Conservation (phyloP, 2,329 filamentous ascomycete genomes). For the Verticillium dahliae region DNA sequence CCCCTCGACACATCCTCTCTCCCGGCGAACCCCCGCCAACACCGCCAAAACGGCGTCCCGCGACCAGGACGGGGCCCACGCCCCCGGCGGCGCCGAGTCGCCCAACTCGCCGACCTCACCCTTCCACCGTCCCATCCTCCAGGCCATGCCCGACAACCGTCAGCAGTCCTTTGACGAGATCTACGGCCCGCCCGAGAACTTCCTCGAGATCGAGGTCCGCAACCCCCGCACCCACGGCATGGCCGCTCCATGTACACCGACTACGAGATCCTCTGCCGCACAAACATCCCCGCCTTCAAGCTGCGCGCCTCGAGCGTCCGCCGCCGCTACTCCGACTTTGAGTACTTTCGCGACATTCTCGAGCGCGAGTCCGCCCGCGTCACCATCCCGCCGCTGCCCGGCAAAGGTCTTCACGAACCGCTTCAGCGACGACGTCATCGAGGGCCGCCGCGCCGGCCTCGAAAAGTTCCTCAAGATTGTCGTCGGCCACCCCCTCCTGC, state of each 20-base stretch:
- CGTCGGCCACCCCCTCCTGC: constrained; percentile 88
- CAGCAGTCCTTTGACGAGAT: constrained; percentile 98
- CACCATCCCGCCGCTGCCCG: constrained; percentile 89
- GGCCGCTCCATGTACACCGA: constrained; percentile 94
- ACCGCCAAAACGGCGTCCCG: constrained; percentile 37
- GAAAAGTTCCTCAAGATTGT: constrained; percentile 98
- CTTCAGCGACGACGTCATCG: constrained; percentile 97
- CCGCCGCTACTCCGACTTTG: constrained; percentile 94
- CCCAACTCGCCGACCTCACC: constrained; percentile 17
- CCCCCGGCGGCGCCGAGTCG: constrained; percentile 19
- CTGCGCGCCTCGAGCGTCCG: constrained; percentile 82
- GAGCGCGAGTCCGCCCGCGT: constrained; percentile 92
- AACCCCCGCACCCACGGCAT: constrained; percentile 93
- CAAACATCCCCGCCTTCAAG: constrained; percentile 99
- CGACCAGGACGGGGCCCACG: constrained; percentile 26
- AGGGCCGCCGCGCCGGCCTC: constrained; percentile 82
- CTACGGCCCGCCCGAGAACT: constrained; percentile 97
- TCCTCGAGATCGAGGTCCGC: constrained; percentile 94
- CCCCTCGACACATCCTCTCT: background rate
- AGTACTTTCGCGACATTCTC: constrained; percentile 96
- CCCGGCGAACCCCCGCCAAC: constrained; percentile 2
- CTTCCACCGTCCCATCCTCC: constrained; percentile 42
- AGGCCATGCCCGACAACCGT: constrained; percentile 65
- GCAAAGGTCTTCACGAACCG: constrained; percentile 98
- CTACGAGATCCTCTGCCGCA: constrained; percentile 95